These are phyloP conservation scores for Mrakia hoshinonis DNA, from an alignment of 768 basidiomycete species.

Conservation along the genomic window DNA sequence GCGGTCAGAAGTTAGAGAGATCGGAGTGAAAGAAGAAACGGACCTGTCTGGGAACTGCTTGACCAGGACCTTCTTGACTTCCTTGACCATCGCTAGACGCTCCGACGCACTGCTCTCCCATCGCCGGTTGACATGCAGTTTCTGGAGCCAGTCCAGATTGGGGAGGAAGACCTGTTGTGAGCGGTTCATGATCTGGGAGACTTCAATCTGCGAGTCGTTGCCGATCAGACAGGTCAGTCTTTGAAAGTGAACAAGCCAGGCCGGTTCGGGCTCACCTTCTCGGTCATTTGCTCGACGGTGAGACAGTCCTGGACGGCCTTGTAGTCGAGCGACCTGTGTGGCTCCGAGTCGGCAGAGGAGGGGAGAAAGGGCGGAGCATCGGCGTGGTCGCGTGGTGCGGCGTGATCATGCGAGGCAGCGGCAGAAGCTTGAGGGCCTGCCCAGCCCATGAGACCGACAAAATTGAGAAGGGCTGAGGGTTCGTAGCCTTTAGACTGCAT, in stretches of 20 bases:
- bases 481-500: constrained; percentile 77
- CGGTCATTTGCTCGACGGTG: constrained; percentile 54
- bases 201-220: constrained; percentile 54
- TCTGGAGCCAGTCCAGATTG: constrained; percentile 82
- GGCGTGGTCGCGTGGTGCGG: background rate
- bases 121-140: constrained; percentile 63
- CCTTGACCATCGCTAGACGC: constrained; percentile 29
- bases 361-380: background rate
- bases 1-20: constrained; percentile 27
- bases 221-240: background rate
- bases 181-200: constrained; percentile 66
- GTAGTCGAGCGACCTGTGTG: constrained; percentile 53
- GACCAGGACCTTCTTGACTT: constrained; percentile 44
- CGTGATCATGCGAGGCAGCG: background rate
- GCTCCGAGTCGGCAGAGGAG: constrained; percentile 24
- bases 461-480: constrained; percentile 77
- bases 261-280: constrained; percentile 51
- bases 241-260: background rate
- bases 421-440: constrained; percentile 41
- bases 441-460: constrained; percentile 93
- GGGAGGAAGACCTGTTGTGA: constrained; percentile 68
- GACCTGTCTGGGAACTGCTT: constrained; percentile 52
- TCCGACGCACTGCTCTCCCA: constrained; percentile 48
- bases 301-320: constrained; percentile 51
- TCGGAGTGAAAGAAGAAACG: constrained; percentile 26